These are phyloP conservation scores for Viola odorata DNA, from an alignment of 345 rosid species.

Conservation along the genomic window DNA sequence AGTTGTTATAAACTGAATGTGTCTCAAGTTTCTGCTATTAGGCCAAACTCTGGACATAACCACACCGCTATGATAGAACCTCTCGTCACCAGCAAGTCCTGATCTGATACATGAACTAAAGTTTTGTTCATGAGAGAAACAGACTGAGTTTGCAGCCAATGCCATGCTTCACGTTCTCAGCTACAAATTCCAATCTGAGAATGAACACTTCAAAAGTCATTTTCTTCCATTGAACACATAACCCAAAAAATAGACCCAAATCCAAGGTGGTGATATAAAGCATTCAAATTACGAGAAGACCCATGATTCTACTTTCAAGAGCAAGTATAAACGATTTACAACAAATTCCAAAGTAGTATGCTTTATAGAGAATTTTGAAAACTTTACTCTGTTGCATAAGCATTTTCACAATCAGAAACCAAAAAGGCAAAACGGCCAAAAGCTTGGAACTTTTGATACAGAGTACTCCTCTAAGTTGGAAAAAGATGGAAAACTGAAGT, in stretches of 20 bases:
- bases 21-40: constrained; percentile 21
- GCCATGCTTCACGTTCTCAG: constrained; percentile 46
- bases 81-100: constrained; percentile 25
- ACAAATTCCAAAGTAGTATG: background rate
- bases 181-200: constrained; percentile 31
- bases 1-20: constrained; percentile 24
- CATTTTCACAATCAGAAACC: background rate
- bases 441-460: background rate
- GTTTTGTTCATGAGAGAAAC: constrained; percentile 36
- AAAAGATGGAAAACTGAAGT: no score
- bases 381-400: no score
- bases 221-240: background rate
- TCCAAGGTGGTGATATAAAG: background rate
- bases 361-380: background rate
- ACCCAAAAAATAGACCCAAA: background rate
- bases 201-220: background rate
- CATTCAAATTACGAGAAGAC: background rate
- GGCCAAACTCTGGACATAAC: constrained; percentile 34
- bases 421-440: background rate
- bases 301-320: background rate
- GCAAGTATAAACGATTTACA: background rate
- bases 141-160: constrained; percentile 40
- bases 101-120: constrained; percentile 27
- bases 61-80: constrained; percentile 20
- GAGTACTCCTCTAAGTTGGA: no score